Evolutionary conservation across 257 asterid genomes (phyloP).

Genomic region (Striga asiatica): DNA sequence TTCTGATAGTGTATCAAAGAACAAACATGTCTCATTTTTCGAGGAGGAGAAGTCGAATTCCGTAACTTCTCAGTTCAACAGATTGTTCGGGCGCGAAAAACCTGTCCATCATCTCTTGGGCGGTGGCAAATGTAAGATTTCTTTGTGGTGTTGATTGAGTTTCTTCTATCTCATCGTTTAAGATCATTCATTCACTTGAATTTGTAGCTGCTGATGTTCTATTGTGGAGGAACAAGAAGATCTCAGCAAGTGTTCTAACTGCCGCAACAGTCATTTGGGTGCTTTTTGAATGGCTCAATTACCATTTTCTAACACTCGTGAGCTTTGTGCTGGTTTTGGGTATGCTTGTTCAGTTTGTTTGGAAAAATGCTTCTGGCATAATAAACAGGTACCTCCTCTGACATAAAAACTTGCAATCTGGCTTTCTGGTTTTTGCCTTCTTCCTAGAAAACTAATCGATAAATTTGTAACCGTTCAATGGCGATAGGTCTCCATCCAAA

Average conservation of each 20-base stretch:
- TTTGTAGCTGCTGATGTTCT: conserved; percentile 64
- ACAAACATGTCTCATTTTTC: conserved; percentile 33
- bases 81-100: conserved; percentile 66
- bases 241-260: conserved; percentile 46
- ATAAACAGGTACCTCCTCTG: conserved; percentile 25
- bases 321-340: conserved; percentile 36
- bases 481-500: conserved; percentile 34
- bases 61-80: conserved; percentile 37
- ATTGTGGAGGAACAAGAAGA: conserved; percentile 74
- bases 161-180: background rate
- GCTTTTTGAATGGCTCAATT: conserved; percentile 64
- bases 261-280: conserved; percentile 53
- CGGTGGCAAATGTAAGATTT: conserved; percentile 59
- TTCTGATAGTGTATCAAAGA: conserved; percentile 38
- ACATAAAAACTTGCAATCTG: background rate
- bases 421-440: background rate
- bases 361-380: conserved; percentile 47
- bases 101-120: conserved; percentile 69
- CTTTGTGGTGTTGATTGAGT: background rate
- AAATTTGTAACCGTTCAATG: conserved; percentile 9
- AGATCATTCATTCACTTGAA: background rate
- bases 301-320: conserved; percentile 45
- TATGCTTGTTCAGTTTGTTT: conserved; percentile 45
- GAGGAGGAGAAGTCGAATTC: conserved; percentile 34
- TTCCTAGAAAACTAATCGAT: too few relatives aligned